A percentile compares a stretch with the other conserved stretches of the same genome.
These are phyloP conservation scores for Solanum microdontum DNA, from an alignment of 257 asterid genomes.

Conservation along the genomic window DNA sequence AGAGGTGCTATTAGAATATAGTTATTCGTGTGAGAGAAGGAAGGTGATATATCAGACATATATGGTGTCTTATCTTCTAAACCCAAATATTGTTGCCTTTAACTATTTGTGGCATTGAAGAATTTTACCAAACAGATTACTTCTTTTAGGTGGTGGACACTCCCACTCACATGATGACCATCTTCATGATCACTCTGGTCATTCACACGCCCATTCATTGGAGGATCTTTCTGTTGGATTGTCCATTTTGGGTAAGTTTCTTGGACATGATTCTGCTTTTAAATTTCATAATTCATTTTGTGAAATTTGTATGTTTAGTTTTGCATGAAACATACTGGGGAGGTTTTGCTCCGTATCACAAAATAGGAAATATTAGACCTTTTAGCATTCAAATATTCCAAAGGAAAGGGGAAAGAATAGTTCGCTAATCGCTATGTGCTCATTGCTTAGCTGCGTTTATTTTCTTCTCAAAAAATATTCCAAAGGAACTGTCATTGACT, in stretches of 20 bases:
- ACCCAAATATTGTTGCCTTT: not conserved
- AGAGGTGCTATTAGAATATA: not conserved
- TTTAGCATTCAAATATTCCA: not conserved
- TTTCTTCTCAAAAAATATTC: too few species aligned
- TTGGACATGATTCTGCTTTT: not conserved
- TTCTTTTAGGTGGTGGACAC: slow-evolving; percentile 69
- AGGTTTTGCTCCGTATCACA: not conserved
- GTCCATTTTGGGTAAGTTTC: slow-evolving; percentile 68
- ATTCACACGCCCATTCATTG: slow-evolving; percentile 77
- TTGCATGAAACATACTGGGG: not conserved
- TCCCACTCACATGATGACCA: slow-evolving; percentile 74
- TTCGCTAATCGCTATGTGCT: too few species aligned
- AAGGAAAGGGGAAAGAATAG: not conserved
- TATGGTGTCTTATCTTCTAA: not conserved
- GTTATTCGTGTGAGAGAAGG: not conserved
- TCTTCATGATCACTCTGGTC: slow-evolving; percentile 40
- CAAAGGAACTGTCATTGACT: not conserved
- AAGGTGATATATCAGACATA: not conserved
- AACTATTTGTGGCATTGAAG: not conserved
- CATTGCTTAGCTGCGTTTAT: too few species aligned
- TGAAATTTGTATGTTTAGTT: not conserved
- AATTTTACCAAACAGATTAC: not conserved
- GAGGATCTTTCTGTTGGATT: slow-evolving; percentile 85
- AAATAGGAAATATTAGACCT: not conserved
- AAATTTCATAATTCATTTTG: not conserved